Conservation (phyloP, 2,329 filamentous ascomycete species). For the Diaporthe aspalathi region DNA sequence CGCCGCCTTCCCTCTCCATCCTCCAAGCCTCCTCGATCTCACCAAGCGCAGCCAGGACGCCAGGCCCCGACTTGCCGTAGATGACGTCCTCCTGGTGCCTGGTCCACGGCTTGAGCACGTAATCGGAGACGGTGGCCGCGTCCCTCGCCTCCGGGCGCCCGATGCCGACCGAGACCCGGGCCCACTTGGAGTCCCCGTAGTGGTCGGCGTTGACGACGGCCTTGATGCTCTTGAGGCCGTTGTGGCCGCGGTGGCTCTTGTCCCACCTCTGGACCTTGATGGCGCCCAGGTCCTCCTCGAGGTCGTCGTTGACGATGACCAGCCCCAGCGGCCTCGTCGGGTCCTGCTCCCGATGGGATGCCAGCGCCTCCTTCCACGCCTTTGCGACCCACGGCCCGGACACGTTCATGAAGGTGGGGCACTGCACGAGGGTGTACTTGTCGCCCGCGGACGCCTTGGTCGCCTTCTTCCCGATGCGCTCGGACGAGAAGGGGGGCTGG, state of each 20-base stretch:
- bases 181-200: conserved; percentile 58
- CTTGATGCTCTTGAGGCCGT: conserved; percentile 77
- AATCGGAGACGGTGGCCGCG: conserved; percentile 74
- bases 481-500: conserved; percentile 62
- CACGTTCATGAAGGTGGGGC: conserved; percentile 84
- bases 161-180: conserved; percentile 84
- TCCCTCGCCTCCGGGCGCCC: conserved; percentile 81
- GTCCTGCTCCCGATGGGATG: conserved; percentile 42
- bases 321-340: conserved; percentile 57
- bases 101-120: conserved; percentile 80
- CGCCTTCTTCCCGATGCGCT: conserved; percentile 61
- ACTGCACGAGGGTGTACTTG: conserved; percentile 78
- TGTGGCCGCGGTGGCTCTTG: conserved; percentile 76
- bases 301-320: conserved; percentile 88
- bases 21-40: conserved; percentile 57
- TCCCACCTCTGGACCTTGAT: conserved; percentile 73
- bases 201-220: conserved; percentile 57
- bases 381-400: conserved; percentile 77
- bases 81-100: conserved; percentile 61
- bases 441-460: conserved; percentile 60
- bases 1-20: conserved; percentile 16
- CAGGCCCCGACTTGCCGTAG: conserved; percentile 61
- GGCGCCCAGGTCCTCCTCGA: conserved; percentile 78
- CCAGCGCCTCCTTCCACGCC: conserved; percentile 71
- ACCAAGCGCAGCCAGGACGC: conserved; percentile 62